Evolutionary conservation across 768 basidiomycete genomes (phyloP), one percentile per base, ranked within the genome.

Genomic region (Macrolepiota albuminosa): DNA sequence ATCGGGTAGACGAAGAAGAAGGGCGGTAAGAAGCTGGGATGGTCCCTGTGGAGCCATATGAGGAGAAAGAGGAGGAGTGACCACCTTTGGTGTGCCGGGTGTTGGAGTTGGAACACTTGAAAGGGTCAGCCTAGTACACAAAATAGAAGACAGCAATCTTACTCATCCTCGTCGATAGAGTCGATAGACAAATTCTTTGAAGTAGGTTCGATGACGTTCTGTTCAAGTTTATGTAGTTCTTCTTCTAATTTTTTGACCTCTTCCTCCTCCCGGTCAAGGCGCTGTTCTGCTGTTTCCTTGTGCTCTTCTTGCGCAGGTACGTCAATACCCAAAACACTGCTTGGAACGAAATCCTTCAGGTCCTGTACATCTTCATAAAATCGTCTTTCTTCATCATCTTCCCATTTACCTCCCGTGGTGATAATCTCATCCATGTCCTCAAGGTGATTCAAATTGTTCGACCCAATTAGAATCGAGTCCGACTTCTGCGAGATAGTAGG

Each of bases 341-440:
- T 86, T 0, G 97, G 97, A 2, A 97, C 93, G 60, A 94, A 93
- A 60, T 97, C 93, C 60, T 89, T 88, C 56, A 98, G 71, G 71
- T 98, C 97, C 60, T 91, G 84, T 46, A 97, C 77, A 61, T 98
- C 95, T 69, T 98, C 96, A 66, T 89, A 98, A 73, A 96, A 98
- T 60, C 87, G 79, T 26, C 90, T 80, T 70, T 98, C 96, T 75
- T 99, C 96, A 64, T 98, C 97, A 66, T 98, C 97, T 71, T 93
- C 93, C 97, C 97, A 99, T 71, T 98, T 95, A 4, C 94, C 90
- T 6, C 89, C 88, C 3, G 80, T 74, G 4, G 72, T 71, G 10
- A 77, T 64, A 29, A 75, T 68, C 48, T 89, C 85, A 8, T 93
- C 89, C 1, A 79, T 76, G 26, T 82, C 85, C 6, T 78, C 76